A percentile compares a stretch with the other conserved stretches of the same genome.
These are phyloP conservation scores for Hawksworthiomyces lignivorus DNA, from an alignment of 2,329 filamentous ascomycete species.

Conservation along the genomic window DNA sequence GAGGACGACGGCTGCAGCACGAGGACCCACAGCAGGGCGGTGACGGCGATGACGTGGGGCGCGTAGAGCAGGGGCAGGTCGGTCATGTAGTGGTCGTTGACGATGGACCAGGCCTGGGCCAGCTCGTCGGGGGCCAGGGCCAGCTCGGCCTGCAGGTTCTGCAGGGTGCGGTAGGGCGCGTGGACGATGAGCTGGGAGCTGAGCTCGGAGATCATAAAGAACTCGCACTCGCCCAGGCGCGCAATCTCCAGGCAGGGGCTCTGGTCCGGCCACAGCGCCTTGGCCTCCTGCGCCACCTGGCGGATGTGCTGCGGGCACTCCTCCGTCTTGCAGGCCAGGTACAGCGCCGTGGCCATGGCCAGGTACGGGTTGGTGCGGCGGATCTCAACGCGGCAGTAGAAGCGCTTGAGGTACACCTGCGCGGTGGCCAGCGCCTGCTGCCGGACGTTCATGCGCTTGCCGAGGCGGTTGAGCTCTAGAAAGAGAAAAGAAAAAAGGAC, in stretches of 20 bases:
- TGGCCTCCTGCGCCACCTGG: constrained; percentile 78
- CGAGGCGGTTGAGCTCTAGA: constrained; percentile 71
- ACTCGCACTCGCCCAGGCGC: constrained; percentile 89
- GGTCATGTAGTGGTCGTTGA: constrained; percentile 90
- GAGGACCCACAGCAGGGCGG: constrained; percentile 76
- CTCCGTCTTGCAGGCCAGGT: constrained; percentile 96
- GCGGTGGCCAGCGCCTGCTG: constrained; percentile 93
- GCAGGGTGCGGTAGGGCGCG: constrained; percentile 79
- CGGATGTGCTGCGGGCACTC: constrained; percentile 95
- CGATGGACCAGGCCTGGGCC: constrained; percentile 68
- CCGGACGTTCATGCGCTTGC: constrained; percentile 72
- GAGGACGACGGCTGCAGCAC: constrained; percentile 59
- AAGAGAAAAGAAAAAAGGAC: background rate
- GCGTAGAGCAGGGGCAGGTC: constrained; percentile 80
- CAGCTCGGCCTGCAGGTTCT: constrained; percentile 61
- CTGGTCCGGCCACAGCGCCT: constrained; percentile 74
- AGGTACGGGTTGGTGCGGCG: constrained; percentile 90
- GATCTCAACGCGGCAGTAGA: constrained; percentile 86
- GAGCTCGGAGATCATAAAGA: constrained; percentile 85
- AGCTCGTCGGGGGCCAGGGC: constrained; percentile 70
- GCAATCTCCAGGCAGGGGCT: constrained; percentile 68
- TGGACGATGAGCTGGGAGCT: constrained; percentile 83
- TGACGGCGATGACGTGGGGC: constrained; percentile 83
- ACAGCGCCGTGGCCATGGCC: constrained; percentile 85
- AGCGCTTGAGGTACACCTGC: constrained; percentile 89